Evolutionary conservation across 257 asterid genomes (phyloP), one percentile per base, ranked within the genome.

Genomic region (Forsythia suspensa): DNA sequence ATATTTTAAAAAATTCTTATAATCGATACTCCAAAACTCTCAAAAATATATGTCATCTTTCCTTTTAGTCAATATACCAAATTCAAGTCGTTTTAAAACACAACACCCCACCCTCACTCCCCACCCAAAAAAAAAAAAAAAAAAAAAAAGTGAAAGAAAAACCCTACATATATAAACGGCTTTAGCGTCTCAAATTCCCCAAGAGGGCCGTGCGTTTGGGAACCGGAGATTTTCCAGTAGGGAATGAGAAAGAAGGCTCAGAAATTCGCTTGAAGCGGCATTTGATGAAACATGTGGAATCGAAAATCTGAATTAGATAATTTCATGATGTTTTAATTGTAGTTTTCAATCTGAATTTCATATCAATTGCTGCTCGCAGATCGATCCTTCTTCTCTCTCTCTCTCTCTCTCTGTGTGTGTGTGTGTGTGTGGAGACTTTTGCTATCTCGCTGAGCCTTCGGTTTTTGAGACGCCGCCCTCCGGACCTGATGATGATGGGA

Each of bases 261-360:
- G 34, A 5, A 59, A 21, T 59, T 21, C 36, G 68, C 68, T 59
- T 8, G 68, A 59, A 59, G 68, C 68, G 37, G 68, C 68, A 59
- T 59, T 59, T 59, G 29, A 59, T 21, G 37, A 8, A 21, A 59
- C 68, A 9, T 59, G 68, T 59, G 68, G 68, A 59, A 24, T 59
- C 68, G 37, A 59, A 21, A 59, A 21, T 11, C 68, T 59, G 68
- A 59, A 59, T 59, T 57, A 2, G 13, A 59, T 21, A 59, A 59
- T 59, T 59, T 59, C 37, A 59, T 59, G 68, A 59, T n/a, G 68
- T n/a, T 59, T 59, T 21, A 59, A 21, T 5, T 59, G 37, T 59
- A 59, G 68, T 59, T 59, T 59, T 59, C 68, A 59, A 59, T 59
- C 68, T 59, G 68, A 59, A 59, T 59, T 59, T 59, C 68, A 59